A percentile compares a stretch with the other conserved stretches of the same genome.
Conservation (phyloP, 352 stramenopile species). For the Phytophthora sp. region DNA sequence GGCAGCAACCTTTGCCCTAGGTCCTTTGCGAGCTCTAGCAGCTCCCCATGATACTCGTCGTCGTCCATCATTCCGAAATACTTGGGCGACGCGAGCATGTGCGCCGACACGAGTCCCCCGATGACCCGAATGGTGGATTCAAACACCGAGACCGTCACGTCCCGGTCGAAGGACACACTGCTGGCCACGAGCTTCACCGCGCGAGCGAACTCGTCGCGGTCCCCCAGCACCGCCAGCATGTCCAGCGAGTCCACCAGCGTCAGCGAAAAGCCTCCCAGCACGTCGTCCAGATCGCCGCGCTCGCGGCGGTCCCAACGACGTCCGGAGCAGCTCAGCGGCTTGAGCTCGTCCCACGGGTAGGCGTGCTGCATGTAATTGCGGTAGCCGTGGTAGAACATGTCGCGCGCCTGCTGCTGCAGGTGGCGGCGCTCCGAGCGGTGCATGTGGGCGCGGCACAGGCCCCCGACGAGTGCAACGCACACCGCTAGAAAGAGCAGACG, state of each 20-base stretch:
- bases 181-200: constrained; percentile 69
- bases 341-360: constrained; percentile 89
- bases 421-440: constrained; percentile 71
- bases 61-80: constrained; percentile 59
- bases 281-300: constrained; percentile 86
- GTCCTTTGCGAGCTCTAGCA: constrained; percentile 95
- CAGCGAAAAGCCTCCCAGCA: constrained; percentile 81
- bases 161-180: constrained; percentile 80
- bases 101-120: constrained; percentile 90
- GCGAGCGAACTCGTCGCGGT: constrained; percentile 76
- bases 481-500: constrained; percentile 20
- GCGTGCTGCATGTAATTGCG: constrained; percentile 88
- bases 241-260: constrained; percentile 91
- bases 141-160: constrained; percentile 93
- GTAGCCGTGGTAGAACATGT: constrained; percentile 93
- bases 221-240: constrained; percentile 88
- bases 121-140: constrained; percentile 94
- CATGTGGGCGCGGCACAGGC: constrained; percentile 45
- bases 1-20: constrained; percentile 94
- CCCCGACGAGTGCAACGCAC: constrained; percentile 4
- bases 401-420: constrained; percentile 75
- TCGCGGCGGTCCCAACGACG: constrained; percentile 80
- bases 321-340: constrained; percentile 80
- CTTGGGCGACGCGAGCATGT: constrained; percentile 79
- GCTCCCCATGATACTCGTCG: constrained; percentile 92